Evolutionary conservation across 2,329 filamentous ascomycete genomes (phyloP).

Genomic region (Phialophora tarda): DNA sequence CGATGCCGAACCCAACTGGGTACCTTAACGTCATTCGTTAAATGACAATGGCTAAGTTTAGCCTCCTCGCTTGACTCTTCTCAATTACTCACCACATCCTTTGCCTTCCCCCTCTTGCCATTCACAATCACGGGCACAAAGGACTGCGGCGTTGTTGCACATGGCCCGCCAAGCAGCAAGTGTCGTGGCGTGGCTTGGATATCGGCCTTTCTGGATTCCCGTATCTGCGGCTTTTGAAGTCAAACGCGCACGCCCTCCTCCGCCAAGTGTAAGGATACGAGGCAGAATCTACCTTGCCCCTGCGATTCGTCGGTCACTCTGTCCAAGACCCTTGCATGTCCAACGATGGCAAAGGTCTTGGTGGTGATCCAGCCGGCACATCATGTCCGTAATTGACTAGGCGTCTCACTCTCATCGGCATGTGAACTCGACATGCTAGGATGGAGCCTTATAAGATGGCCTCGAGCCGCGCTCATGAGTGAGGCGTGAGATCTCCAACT

Average conservation of each 20-base stretch:
- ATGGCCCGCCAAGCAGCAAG: neutral
- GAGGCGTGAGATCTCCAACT: neutral
- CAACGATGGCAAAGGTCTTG: neutral
- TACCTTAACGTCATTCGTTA: too few species aligned
- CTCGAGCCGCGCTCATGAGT: neutral
- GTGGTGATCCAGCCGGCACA: neutral
- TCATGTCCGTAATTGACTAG: neutral
- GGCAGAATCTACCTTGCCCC: neutral
- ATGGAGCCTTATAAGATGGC: neutral
- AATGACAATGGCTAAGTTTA: neutral
- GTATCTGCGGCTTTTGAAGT: neutral
- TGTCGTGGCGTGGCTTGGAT: neutral
- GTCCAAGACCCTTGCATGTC: neutral
- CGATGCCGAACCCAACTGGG: too few species aligned
- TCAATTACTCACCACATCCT: neutral
- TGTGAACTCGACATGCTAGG: neutral
- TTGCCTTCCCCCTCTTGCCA: neutral
- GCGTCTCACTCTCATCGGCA: neutral
- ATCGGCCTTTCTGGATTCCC: neutral
- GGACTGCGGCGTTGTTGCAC: neutral
- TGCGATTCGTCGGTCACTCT: neutral
- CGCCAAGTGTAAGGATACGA: neutral
- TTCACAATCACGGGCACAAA: neutral
- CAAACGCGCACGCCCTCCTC: neutral
- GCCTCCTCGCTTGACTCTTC: neutral